These are phyloP conservation scores for Capsicum baccatum DNA, from an alignment of 257 asterid species.

Conservation along the genomic window DNA sequence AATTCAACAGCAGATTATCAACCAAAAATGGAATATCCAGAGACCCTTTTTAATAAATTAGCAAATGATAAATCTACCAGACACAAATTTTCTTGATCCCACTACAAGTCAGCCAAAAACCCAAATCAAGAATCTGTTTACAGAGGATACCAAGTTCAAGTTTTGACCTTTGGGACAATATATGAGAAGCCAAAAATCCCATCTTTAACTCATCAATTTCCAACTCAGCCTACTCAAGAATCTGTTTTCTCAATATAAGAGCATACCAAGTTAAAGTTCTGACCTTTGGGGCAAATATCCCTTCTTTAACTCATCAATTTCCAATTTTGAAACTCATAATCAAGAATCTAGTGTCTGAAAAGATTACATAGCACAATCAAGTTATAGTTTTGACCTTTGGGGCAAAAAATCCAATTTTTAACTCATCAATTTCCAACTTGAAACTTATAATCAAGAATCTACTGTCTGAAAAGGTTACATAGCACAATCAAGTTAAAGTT, in stretches of 20 bases:
- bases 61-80: neutral
- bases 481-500: neutral
- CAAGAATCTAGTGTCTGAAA: no score
- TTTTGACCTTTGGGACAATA: neutral
- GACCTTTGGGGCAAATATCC: no score
- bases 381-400: no score
- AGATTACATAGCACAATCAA: no score
- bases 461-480: neutral
- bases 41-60: constrained; percentile 25
- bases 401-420: no score
- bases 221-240: constrained; percentile 22
- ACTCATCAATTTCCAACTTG: no score
- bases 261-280: no score
- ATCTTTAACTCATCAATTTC: neutral
- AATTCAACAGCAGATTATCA: constrained; percentile 35
- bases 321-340: no score
- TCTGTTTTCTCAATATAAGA: no score
- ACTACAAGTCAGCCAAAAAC: neutral
- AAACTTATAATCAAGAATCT: no score
- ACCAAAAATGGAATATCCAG: constrained; percentile 32
- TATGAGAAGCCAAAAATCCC: neutral
- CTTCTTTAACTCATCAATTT: no score
- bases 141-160: neutral
- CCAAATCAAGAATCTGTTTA: constrained; percentile 10
- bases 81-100: neutral